Conservation (phyloP, 2,329 filamentous ascomycete genomes). For the Akanthomyces muscarius region DNA sequence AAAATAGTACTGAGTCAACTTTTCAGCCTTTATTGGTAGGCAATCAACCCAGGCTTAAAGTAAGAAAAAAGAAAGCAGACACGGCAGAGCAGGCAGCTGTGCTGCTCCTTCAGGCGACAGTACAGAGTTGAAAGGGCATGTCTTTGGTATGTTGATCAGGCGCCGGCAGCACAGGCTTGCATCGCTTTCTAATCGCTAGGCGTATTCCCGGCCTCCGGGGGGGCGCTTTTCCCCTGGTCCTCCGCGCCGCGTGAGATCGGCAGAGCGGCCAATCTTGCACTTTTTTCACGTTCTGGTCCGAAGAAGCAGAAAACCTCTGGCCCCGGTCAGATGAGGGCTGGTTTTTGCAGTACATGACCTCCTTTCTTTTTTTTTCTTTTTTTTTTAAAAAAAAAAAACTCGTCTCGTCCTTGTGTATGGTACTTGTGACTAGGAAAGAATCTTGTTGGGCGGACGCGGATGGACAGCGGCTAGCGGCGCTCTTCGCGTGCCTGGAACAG, state of each 20-base stretch:
- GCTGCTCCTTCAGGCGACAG: background rate
- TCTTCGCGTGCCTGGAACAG: background rate
- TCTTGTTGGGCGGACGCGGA: background rate
- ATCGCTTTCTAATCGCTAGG: background rate
- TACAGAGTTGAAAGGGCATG: background rate
- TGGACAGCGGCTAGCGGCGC: background rate
- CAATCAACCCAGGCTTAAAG: background rate
- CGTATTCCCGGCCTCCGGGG: background rate
- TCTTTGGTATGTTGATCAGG: background rate
- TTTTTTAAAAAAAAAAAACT: background rate
- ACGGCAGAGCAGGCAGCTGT: too few relatives aligned
- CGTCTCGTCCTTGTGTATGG: background rate
- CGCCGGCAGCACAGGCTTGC: background rate
- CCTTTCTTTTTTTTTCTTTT: too few relatives aligned
- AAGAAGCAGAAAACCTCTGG: background rate
- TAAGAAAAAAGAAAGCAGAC: background rate
- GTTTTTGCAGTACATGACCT: too few relatives aligned
- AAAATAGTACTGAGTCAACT: background rate
- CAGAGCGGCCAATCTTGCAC: background rate
- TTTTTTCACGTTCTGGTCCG: background rate
- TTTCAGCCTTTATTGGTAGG: background rate
- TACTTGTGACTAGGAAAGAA: background rate
- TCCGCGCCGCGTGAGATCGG: background rate
- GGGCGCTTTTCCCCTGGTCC: background rate
- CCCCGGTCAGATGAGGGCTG: too few relatives aligned